These are phyloP conservation scores for Colletotrichum incanum DNA, from an alignment of 2,329 filamentous ascomycete species.

Conservation along the genomic window DNA sequence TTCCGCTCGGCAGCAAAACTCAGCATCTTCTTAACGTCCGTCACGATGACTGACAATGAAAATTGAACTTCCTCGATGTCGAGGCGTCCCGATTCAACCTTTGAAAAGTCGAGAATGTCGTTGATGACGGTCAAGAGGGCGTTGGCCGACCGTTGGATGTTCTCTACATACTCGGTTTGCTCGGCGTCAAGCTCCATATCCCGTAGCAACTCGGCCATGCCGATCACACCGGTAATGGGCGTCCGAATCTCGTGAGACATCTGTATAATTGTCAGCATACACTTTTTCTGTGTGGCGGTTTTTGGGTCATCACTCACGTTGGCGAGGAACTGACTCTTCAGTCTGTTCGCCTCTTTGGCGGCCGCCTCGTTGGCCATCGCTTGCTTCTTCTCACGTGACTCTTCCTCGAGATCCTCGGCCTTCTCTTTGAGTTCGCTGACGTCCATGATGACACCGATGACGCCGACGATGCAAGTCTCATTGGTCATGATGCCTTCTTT, in stretches of 20 bases:
- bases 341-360: constrained; percentile 83
- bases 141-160: constrained; percentile 85
- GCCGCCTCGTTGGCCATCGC: constrained; percentile 83
- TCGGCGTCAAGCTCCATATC: constrained; percentile 79
- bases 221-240: constrained; percentile 85
- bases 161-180: constrained; percentile 82
- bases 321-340: constrained; percentile 85
- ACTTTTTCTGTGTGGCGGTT: too few species aligned
- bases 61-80: constrained; percentile 89
- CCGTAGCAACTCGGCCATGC: constrained; percentile 82
- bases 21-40: constrained; percentile 90
- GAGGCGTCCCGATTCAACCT: constrained; percentile 83
- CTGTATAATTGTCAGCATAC: constrained; percentile 47
- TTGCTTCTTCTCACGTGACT: constrained; percentile 78
- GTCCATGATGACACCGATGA: constrained; percentile 86
- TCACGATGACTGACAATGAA: constrained; percentile 79
- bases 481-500: constrained; percentile 63
- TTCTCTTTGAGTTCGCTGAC: constrained; percentile 80
- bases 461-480: constrained; percentile 74
- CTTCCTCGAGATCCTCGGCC: constrained; percentile 74
- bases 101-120: constrained; percentile 92
- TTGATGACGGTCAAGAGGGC: constrained; percentile 90
- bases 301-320: constrained; percentile 60
- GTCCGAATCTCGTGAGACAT: constrained; percentile 88
- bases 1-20: constrained; percentile 87